These are phyloP conservation scores for Carallia brachiata DNA, from an alignment of 345 rosid genomes.

Conservation along the genomic window DNA sequence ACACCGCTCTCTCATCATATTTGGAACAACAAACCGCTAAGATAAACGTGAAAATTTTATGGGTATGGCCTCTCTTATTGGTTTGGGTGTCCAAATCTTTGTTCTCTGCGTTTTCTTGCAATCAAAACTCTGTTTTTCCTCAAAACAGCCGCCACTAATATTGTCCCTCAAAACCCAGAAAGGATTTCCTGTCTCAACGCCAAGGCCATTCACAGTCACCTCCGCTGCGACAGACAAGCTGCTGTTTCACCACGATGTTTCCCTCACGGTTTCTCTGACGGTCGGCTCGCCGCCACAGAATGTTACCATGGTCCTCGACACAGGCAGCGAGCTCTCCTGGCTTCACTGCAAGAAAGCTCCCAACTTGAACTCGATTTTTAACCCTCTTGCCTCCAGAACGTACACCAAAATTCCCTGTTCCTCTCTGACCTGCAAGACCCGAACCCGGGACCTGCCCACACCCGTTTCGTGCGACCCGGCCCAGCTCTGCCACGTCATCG, in stretches of 20 bases:
- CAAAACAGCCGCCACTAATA: conserved; percentile 33
- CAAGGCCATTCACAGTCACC: conserved; percentile 21
- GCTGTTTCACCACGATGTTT: conserved; percentile 50
- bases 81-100: conserved; percentile 16
- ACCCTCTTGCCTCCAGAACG: conserved; percentile 43
- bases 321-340: conserved; percentile 84
- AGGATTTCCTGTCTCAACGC: conserved; percentile 1
- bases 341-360: conserved; percentile 48
- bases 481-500: conserved; percentile 46
- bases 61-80: conserved; percentile 18
- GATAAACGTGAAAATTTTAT: neutral
- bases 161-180: conserved; percentile 49
- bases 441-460: conserved; percentile 43
- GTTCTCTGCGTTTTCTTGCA: conserved; percentile 34
- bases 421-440: conserved; percentile 46
- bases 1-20: too few species aligned
- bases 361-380: conserved; percentile 33
- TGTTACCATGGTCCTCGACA: conserved; percentile 67
- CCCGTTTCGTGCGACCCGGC: conserved; percentile 51
- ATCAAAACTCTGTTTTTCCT: conserved; percentile 25
- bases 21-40: too few species aligned
- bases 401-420: conserved; percentile 47
- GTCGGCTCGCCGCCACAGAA: conserved; percentile 68
- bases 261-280: conserved; percentile 57
- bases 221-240: conserved; percentile 35